Conservation (phyloP, 129 eudicot genomes). For the Chrysanthemum makinoi region DNA sequence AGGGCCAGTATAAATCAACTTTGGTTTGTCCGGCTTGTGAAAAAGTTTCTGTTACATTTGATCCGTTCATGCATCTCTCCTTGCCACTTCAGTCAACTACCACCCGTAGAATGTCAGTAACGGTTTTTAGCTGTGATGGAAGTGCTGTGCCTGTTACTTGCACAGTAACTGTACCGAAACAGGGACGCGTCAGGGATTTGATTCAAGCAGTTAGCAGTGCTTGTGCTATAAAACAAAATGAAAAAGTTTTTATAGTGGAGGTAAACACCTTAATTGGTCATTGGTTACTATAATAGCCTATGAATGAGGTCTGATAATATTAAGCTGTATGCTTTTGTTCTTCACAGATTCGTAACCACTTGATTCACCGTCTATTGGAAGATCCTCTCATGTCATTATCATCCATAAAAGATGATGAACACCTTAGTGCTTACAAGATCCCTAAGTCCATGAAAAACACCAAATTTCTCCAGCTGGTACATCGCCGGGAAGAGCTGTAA, state of each 20-base stretch:
- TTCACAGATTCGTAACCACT: slow-evolving; percentile 77
- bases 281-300: background rate
- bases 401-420: slow-evolving; percentile 83
- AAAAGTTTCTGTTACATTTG: slow-evolving; percentile 88
- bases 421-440: slow-evolving; percentile 85
- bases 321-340: slow-evolving; percentile 4
- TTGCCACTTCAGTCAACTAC: slow-evolving; percentile 91
- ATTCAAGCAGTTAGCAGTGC: slow-evolving; percentile 73
- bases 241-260: slow-evolving; percentile 92
- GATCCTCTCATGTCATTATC: slow-evolving; percentile 76
- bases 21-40: slow-evolving; percentile 89
- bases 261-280: slow-evolving; percentile 35
- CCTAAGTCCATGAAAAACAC: slow-evolving; percentile 56
- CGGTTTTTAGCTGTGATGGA: slow-evolving; percentile 87
- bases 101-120: slow-evolving; percentile 78
- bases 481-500: slow-evolving; percentile 85
- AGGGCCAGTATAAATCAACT: slow-evolving; percentile 98
- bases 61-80: slow-evolving; percentile 99
- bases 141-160: slow-evolving; percentile 74
- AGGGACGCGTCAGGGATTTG: slow-evolving; percentile 90
- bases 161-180: slow-evolving; percentile 82
- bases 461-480: slow-evolving; percentile 79
- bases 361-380: slow-evolving; percentile 80
- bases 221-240: slow-evolving; percentile 69
- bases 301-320: slow-evolving; percentile 6